A percentile compares a stretch with the other conserved stretches of the same genome.
These are phyloP conservation scores for Penicillium decumbens DNA, from an alignment of 2,329 filamentous ascomycete genomes.

Conservation along the genomic window DNA sequence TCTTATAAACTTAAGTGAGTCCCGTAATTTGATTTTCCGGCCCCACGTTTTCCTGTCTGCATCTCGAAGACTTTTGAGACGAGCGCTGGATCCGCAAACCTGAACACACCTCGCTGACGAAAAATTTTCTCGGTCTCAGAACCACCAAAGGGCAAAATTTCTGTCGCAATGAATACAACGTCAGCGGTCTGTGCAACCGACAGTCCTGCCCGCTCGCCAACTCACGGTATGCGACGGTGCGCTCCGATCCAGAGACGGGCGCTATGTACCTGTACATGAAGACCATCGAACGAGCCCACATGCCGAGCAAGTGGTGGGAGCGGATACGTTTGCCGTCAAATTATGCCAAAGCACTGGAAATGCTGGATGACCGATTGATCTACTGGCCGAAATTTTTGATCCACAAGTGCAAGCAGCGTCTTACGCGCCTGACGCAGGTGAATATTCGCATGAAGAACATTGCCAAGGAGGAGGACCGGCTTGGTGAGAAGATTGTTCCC, in stretches of 20 bases:
- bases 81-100: neutral
- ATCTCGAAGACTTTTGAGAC: neutral
- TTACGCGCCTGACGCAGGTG: constrained; percentile 89
- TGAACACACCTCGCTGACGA: constrained; percentile 4
- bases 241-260: constrained; percentile 72
- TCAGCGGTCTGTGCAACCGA: constrained; percentile 75
- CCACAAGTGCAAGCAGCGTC: constrained; percentile 93
- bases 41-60: constrained; percentile 1
- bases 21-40: neutral
- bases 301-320: constrained; percentile 92
- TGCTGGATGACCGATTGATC: constrained; percentile 78
- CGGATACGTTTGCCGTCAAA: constrained; percentile 83
- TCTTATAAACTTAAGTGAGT: constrained; percentile 86
- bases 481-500: constrained; percentile 83
- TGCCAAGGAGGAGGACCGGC: constrained; percentile 79
- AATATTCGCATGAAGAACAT: constrained; percentile 71
- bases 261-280: constrained; percentile 96
- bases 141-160: constrained; percentile 85
- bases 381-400: constrained; percentile 94
- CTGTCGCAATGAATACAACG: constrained; percentile 92
- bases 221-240: constrained; percentile 85
- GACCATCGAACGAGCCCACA: constrained; percentile 80
- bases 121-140: constrained; percentile 40
- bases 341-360: constrained; percentile 81
- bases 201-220: constrained; percentile 90